A percentile compares a stretch with the other conserved stretches of the same genome.
These are phyloP conservation scores for Fomitopsis schrenkii DNA, from an alignment of 1,284 basidiomycete species.

Conservation along the genomic window DNA sequence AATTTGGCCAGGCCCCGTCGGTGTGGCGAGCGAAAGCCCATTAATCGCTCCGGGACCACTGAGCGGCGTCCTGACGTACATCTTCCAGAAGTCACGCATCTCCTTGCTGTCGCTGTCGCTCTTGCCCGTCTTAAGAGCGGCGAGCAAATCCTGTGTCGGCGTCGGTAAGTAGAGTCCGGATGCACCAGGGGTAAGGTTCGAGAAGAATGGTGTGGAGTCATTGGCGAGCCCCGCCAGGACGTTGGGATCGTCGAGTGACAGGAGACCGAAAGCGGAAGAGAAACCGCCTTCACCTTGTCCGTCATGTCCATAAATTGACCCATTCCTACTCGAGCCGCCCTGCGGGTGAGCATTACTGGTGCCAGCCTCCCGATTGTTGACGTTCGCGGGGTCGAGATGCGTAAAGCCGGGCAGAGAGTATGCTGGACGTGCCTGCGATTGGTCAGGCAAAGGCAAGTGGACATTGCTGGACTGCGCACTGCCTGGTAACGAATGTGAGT, in stretches of 20 bases:
- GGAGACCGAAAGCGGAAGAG: constrained; percentile 63
- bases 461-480: constrained; percentile 24
- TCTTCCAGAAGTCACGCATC: constrained; percentile 69
- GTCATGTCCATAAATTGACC: constrained; percentile 10
- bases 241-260: constrained; percentile 67
- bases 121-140: constrained; percentile 25
- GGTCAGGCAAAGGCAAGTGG: constrained; percentile 20
- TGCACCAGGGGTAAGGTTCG: constrained; percentile 22
- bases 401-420: constrained; percentile 3
- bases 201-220: constrained; percentile 62
- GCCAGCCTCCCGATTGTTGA: neutral
- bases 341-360: constrained; percentile 2
- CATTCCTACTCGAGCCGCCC: neutral
- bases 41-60: constrained; percentile 36
- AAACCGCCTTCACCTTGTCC: constrained; percentile 42
- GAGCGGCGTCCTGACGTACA: constrained; percentile 69
- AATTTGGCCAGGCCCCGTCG: constrained; percentile 25
- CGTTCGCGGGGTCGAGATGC: neutral
- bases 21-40: constrained; percentile 21
- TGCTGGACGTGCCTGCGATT: constrained; percentile 10
- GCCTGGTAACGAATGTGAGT: constrained; percentile 20
- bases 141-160: constrained; percentile 22
- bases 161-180: constrained; percentile 16
- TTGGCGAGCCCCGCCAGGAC: constrained; percentile 54
- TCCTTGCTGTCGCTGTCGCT: constrained; percentile 51